Conservation (phyloP, 1,284 basidiomycete genomes). For the Puccinia horiana region DNA sequence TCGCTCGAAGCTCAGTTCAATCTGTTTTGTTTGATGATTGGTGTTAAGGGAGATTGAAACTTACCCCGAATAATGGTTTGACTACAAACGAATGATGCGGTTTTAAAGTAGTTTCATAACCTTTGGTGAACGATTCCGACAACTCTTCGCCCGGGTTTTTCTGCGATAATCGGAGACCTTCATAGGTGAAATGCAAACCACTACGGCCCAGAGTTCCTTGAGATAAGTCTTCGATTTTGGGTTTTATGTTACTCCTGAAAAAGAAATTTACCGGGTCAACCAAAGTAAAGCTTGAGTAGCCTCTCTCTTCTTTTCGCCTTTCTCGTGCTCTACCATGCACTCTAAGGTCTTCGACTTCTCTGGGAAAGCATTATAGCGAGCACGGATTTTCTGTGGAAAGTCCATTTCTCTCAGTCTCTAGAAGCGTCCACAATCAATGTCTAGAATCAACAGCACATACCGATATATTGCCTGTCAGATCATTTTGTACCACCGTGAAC, state of each 20-base stretch:
- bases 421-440: not conserved
- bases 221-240: slow-evolving; percentile 1
- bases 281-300: slow-evolving; percentile 91
- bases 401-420: not conserved
- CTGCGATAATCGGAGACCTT: slow-evolving; percentile 75
- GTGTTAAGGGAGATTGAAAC: not conserved
- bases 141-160: slow-evolving; percentile 73
- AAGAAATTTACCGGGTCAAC: slow-evolving; percentile 67
- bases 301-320: slow-evolving; percentile 77
- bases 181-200: slow-evolving; percentile 86
- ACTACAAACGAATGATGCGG: slow-evolving; percentile 86
- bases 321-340: slow-evolving; percentile 79
- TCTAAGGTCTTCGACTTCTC: slow-evolving; percentile 76
- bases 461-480: slow-evolving; percentile 88
- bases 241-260: not conserved
- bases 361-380: slow-evolving; percentile 72
- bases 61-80: slow-evolving; percentile 71
- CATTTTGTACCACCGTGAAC: slow-evolving; percentile 79
- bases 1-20: not conserved
- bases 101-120: slow-evolving; percentile 81
- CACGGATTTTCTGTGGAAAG: slow-evolving; percentile 72
- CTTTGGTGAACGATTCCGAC: slow-evolving; percentile 72
- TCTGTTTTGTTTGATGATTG: not conserved
- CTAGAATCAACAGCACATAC: not conserved
- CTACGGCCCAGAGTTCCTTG: not conserved